Evolutionary conservation across 108 stramenopile species (phyloP).

Genomic region (Aurantiochytrium sp.): DNA sequence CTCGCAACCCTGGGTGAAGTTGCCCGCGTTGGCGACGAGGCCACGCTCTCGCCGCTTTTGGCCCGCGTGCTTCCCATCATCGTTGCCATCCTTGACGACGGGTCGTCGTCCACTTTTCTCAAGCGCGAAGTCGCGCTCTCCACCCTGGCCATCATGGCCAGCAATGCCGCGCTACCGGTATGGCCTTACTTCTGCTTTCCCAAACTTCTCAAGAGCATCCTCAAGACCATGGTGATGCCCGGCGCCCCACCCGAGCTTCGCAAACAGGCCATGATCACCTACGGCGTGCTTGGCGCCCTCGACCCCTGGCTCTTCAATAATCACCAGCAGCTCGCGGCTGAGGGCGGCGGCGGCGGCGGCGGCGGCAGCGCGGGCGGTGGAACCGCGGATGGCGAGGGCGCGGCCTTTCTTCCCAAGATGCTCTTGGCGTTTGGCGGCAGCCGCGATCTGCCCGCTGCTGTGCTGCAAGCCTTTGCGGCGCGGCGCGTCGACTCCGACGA

Average conservation of each 20-base stretch:
- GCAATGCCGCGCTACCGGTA: neutral
- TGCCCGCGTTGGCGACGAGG: neutral
- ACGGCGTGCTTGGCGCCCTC: conserved; percentile 2
- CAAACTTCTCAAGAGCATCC: neutral
- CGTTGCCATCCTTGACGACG: conserved; percentile 7
- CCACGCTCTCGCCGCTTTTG: neutral
- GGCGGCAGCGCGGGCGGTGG: no score
- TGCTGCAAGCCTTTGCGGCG: neutral
- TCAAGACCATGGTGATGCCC: conserved; percentile 2
- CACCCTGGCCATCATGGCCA: neutral
- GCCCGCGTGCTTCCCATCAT: neutral
- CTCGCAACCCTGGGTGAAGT: conserved; percentile 8
- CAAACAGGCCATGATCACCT: conserved; percentile 27
- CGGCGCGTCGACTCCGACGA: neutral
- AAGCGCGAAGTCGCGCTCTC: neutral
- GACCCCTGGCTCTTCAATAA: neutral
- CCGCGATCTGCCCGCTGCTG: neutral
- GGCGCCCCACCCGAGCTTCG: neutral
- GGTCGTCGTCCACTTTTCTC: neutral
- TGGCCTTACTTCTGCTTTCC: conserved; percentile 16
- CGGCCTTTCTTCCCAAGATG: neutral
- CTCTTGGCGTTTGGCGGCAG: neutral
- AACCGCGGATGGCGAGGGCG: neutral
- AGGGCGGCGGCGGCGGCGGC: no score
- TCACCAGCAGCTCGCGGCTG: neutral